Conservation (phyloP, 2,329 filamentous ascomycete genomes). For the Rutstroemia sp. region DNA sequence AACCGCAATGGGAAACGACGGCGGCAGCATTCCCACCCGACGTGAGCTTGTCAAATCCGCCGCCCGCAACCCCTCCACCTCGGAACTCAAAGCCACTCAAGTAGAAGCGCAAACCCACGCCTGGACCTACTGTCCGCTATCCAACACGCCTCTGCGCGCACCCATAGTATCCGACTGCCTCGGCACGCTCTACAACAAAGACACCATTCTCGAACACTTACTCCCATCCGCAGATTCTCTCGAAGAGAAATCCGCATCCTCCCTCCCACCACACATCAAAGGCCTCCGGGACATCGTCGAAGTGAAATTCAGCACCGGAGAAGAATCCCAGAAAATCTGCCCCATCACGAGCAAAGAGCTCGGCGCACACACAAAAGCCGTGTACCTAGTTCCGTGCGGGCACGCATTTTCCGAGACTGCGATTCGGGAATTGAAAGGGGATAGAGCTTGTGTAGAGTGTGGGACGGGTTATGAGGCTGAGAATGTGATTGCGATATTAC, state of each 20-base stretch:
- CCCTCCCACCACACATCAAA: conserved; percentile 47
- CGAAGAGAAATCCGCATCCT: conserved; percentile 41
- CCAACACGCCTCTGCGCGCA: conserved; percentile 59
- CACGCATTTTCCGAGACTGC: conserved; percentile 88
- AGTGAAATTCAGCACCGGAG: conserved; percentile 61
- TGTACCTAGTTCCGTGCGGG: conserved; percentile 90
- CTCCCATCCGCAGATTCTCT: conserved; percentile 32
- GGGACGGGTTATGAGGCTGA: conserved; percentile 63
- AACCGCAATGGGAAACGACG: conserved; percentile 86
- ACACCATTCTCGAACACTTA: conserved; percentile 69
- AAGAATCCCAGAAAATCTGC: conserved; percentile 57
- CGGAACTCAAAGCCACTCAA: conserved; percentile 81
- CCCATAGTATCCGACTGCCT: conserved; percentile 73
- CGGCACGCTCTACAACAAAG: conserved; percentile 91
- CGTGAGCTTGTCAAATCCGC: conserved; percentile 94
- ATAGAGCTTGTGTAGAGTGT: conserved; percentile 58
- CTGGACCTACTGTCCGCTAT: conserved; percentile 86
- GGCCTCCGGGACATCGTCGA: conserved; percentile 81
- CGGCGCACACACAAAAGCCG: conserved; percentile 69
- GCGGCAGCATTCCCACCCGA: conserved; percentile 90
- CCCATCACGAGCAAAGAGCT: conserved; percentile 82
- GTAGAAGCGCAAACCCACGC: conserved; percentile 78
- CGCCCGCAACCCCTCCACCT: conserved; percentile 71
- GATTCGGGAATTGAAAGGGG: conserved; percentile 70
- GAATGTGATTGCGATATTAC: conserved; percentile 77